Conservation (phyloP, 495 filamentous ascomycete species). For the Xylaria acuta region DNA sequence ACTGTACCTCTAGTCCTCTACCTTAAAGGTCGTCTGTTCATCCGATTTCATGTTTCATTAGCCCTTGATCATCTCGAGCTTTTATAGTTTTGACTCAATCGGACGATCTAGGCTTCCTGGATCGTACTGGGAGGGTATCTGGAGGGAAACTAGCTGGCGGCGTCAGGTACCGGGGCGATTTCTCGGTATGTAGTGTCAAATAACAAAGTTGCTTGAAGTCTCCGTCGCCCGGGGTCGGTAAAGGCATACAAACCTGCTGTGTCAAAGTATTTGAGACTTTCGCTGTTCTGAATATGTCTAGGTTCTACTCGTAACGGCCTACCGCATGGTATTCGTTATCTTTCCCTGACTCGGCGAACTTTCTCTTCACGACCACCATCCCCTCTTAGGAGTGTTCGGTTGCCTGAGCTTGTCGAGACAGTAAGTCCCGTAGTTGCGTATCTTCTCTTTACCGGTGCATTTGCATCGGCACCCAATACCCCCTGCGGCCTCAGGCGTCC, state of each 20-base stretch:
- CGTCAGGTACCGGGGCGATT: not conserved
- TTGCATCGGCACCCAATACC: constrained; percentile 43
- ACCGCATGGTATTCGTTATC: not conserved
- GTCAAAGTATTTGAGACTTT: not conserved
- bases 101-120: not conserved
- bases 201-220: not conserved
- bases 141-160: not conserved
- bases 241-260: not conserved
- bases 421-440: constrained; percentile 30
- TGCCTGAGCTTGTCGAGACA: constrained; percentile 41
- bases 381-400: constrained; percentile 33
- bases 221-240: not conserved
- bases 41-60: not conserved
- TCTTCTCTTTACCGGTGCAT: constrained; percentile 32
- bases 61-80: not conserved
- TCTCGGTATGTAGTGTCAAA: not conserved
- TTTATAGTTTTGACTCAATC: not conserved
- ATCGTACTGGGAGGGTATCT: not conserved
- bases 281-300: not conserved
- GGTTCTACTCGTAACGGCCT: not conserved
- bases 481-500: constrained; percentile 36
- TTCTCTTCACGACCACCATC: constrained; percentile 33
- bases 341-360: not conserved
- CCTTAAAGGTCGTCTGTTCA: not conserved
- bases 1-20: not conserved